Percentiles rank a stretch among this genome's conserved stretches.
phyloP scores from a whole-genome alignment of 306 rosid genomes.

The Glycine latifolia region DNA sequence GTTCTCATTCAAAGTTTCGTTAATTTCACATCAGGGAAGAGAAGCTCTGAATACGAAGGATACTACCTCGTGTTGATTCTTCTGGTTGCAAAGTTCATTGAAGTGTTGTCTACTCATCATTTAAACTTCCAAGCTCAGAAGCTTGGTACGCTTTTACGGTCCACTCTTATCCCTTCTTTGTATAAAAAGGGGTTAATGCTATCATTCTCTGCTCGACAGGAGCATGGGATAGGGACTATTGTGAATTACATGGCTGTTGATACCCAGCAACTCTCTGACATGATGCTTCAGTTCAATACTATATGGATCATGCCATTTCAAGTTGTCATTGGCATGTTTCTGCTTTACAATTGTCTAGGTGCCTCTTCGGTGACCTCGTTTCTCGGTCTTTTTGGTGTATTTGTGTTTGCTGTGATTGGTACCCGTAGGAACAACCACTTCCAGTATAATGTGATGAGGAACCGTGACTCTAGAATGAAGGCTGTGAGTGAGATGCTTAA shows the following conservation, averaged over 20 bases:
- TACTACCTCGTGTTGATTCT: constrained; percentile 73
- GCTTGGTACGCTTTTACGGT: constrained; percentile 74
- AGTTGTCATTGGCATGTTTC: constrained; percentile 56
- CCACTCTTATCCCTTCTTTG: constrained; percentile 65
- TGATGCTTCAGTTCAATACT: constrained; percentile 77
- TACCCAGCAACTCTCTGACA: constrained; percentile 77
- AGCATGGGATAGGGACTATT: constrained; percentile 79
- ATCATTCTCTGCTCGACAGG: constrained; percentile 67
- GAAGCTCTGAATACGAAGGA: constrained; percentile 70
- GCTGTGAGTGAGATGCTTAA: constrained; percentile 84
- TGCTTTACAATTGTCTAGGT: constrained; percentile 65
- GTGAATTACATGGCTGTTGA: constrained; percentile 93
- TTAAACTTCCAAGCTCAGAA: constrained; percentile 71
- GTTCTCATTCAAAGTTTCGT: constrained; percentile 72
- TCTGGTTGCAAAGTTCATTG: constrained; percentile 65
- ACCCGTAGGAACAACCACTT: constrained; percentile 53
- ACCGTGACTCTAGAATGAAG: constrained; percentile 82
- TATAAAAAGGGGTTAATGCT: constrained; percentile 74
- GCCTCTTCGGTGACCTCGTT: constrained; percentile 53
- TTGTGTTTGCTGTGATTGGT: constrained; percentile 51
- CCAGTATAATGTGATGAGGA: constrained; percentile 65
- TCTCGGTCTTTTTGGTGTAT: constrained; percentile 52
- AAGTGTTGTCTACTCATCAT: constrained; percentile 73
- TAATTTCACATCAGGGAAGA: constrained; percentile 69
- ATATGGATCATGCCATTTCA: constrained; percentile 82